Conservation (phyloP, 73 alveolate species). For the Paramecium octaurelia region DNA sequence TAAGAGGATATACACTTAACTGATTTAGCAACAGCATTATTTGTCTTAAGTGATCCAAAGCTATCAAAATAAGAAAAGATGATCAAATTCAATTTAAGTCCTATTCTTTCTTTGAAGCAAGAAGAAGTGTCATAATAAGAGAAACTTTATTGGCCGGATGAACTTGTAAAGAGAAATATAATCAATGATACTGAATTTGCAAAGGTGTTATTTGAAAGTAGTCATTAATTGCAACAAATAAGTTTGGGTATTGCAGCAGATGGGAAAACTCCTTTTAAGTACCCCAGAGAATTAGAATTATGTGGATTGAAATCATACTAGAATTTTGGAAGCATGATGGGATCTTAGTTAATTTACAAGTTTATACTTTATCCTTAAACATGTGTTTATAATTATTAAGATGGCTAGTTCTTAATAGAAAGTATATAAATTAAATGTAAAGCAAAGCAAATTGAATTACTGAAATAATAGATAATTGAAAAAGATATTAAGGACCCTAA, state of each 20-base stretch:
- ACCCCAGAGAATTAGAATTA: not conserved
- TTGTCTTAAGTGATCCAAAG: not conserved
- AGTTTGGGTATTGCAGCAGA: not conserved
- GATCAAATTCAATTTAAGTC: not conserved
- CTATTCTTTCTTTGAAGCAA: not conserved
- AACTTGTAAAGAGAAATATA: not conserved
- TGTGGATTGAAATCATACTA: not conserved
- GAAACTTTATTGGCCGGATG: not conserved
- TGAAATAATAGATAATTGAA: not conserved
- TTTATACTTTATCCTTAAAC: not conserved
- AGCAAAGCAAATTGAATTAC: not conserved
- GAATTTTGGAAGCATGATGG: not conserved
- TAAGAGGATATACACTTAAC: not conserved
- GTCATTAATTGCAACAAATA: not conserved
- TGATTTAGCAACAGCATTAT: constrained; percentile 9
- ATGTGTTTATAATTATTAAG: not conserved
- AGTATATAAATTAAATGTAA: not conserved
- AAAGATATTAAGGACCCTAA: not conserved
- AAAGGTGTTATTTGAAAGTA: not conserved
- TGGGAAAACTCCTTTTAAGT: not conserved
- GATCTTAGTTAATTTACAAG: not conserved
- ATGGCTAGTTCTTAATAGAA: not conserved
- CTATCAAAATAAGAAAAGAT: not conserved
- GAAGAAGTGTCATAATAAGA: not conserved
- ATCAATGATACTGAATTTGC: not conserved